phyloP scores from a whole-genome alignment of 805 yeast species.

The Pachysolen tannophilus region DNA sequence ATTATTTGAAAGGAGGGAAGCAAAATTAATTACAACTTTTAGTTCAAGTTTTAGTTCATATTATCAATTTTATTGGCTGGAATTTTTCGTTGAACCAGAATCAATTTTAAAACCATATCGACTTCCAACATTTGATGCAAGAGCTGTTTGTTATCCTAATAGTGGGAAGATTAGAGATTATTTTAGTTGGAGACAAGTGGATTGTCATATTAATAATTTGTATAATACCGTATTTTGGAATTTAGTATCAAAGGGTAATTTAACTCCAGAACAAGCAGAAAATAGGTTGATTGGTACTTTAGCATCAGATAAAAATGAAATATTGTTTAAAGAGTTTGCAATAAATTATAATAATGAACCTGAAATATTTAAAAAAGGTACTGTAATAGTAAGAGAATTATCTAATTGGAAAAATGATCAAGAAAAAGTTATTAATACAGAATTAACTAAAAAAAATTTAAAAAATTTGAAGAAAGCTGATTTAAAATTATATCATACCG shows the following conservation, averaged over 20 bases:
- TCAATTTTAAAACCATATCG: constrained; percentile 38
- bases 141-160: constrained; percentile 83
- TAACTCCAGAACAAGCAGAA: constrained; percentile 79
- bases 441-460: constrained; percentile 27
- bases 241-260: constrained; percentile 58
- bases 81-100: constrained; percentile 46
- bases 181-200: constrained; percentile 92
- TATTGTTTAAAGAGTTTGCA: constrained; percentile 67
- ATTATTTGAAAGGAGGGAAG: constrained; percentile 75
- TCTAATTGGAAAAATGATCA: constrained; percentile 13
- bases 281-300: constrained; percentile 66
- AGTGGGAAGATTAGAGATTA: constrained; percentile 61
- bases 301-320: constrained; percentile 82
- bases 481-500: constrained; percentile 42
- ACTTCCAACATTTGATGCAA: constrained; percentile 84
- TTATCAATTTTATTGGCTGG: constrained; percentile 63
- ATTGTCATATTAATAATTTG: constrained; percentile 90
- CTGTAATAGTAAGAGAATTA: constrained; percentile 46
- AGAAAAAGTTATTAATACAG: constrained; percentile 7
- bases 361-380: constrained; percentile 83
- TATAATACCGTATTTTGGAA: constrained; percentile 94
- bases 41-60: constrained; percentile 75
- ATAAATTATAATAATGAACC: constrained; percentile 89
- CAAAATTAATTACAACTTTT: constrained; percentile 73
- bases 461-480: constrained; percentile 41